These are phyloP conservation scores for Bacidia gigantensis DNA, from an alignment of 495 filamentous ascomycete genomes.

Conservation along the genomic window DNA sequence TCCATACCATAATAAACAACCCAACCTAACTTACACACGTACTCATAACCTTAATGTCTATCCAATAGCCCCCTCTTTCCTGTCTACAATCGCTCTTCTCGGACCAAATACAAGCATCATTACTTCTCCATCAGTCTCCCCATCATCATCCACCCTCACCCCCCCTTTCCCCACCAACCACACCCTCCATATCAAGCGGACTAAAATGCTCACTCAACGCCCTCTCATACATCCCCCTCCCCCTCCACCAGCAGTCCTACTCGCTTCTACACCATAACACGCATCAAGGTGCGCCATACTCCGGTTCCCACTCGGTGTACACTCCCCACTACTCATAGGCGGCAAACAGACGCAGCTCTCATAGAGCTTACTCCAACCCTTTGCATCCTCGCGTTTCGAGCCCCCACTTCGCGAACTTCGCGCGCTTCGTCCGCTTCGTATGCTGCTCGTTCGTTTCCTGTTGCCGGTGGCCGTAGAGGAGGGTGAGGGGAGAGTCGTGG, in stretches of 20 bases:
- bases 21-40: background rate
- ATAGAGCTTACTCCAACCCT: background rate
- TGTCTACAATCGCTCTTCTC: too few relatives aligned
- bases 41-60: background rate
- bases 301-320: background rate
- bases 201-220: background rate
- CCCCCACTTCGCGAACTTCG: background rate
- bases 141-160: background rate
- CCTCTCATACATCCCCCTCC: background rate
- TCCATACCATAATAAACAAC: background rate
- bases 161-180: background rate
- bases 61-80: background rate
- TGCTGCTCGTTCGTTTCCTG: background rate
- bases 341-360: constrained; percentile 2
- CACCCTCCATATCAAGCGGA: background rate
- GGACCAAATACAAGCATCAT: too few relatives aligned
- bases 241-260: background rate
- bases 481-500: background rate
- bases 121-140: background rate
- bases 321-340: background rate
- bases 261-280: background rate
- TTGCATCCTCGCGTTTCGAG: background rate
- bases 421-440: background rate
- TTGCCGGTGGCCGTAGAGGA: too few relatives aligned
- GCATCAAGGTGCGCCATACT: background rate